Percentiles rank a stretch among this genome's conserved stretches.
phyloP scores from a whole-genome alignment of 306 rosid genomes.

The Cyamopsis tetragonoloba region DNA sequence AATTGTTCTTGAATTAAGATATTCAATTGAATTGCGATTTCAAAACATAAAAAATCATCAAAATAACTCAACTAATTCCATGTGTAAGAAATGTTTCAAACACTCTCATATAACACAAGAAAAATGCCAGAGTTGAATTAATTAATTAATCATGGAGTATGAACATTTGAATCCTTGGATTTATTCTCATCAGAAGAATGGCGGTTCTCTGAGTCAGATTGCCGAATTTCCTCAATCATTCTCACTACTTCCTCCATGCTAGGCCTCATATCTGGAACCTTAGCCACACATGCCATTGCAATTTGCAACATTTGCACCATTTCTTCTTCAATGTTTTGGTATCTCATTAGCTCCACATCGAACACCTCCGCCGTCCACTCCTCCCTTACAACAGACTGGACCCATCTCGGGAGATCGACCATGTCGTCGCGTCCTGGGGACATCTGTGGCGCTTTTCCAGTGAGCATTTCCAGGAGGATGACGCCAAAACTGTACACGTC shows the following conservation, averaged over 20 bases:
- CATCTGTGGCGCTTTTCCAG: conserved; percentile 85
- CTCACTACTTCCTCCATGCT: conserved; percentile 86
- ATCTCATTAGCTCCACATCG: conserved; percentile 88
- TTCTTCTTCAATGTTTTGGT: conserved; percentile 88
- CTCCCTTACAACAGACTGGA: conserved; percentile 90
- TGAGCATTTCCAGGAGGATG: conserved; percentile 85
- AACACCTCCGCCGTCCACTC: conserved; percentile 99
- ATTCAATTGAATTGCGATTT: conserved; percentile 46
- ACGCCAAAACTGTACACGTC: conserved; percentile 92
- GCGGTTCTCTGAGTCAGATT: conserved; percentile 94
- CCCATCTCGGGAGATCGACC: conserved; percentile 98
- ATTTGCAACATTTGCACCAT: conserved; percentile 98
- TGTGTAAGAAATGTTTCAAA: conserved; percentile 24
- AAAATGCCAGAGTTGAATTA: conserved; percentile 22
- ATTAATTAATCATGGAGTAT: no score
- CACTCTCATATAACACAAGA: conserved; percentile 29
- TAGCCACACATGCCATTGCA: conserved; percentile 90
- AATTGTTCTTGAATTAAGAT: conserved; percentile 35
- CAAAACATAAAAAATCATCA: conserved; percentile 46
- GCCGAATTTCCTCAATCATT: conserved; percentile 93
- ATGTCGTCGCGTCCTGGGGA: conserved; percentile 83
- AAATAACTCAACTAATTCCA: conserved; percentile 30
- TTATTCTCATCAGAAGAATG: conserved; percentile 89
- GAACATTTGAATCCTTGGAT: conserved; percentile 75
- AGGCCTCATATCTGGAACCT: conserved; percentile 83